phyloP scores from a whole-genome alignment of 345 rosid species.

The Gossypium bickii region DNA sequence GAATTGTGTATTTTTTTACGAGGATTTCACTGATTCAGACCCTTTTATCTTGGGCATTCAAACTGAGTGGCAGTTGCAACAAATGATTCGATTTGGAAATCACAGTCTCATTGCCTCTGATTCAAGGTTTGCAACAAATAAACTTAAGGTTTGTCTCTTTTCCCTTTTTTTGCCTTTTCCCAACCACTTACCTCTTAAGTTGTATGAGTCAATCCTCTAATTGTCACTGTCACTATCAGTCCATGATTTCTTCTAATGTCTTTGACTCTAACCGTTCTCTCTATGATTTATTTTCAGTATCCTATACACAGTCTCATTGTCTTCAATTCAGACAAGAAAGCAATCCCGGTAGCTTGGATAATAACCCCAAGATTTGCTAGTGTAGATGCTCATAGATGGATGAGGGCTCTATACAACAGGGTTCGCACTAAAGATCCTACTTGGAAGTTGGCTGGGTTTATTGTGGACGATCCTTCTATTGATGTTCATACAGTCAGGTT shows the following conservation, averaged over 20 bases:
- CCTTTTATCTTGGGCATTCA: constrained; percentile 86
- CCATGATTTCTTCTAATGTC: constrained; percentile 8
- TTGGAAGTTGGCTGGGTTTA: constrained; percentile 92
- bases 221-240: constrained; percentile 1
- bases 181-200: not conserved
- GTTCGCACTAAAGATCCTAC: constrained; percentile 74
- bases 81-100: constrained; percentile 92
- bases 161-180: not conserved
- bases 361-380: constrained; percentile 61
- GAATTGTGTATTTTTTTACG: constrained; percentile 62
- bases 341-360: constrained; percentile 96
- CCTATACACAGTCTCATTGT: constrained; percentile 83
- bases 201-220: not conserved
- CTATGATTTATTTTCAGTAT: constrained; percentile 46
- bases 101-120: constrained; percentile 78
- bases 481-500: constrained; percentile 74
- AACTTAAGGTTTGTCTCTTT: constrained; percentile 67
- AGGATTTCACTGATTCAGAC: constrained; percentile 66
- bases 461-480: constrained; percentile 82
- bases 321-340: constrained; percentile 88
- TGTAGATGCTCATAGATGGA: constrained; percentile 72
- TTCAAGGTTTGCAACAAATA: constrained; percentile 86
- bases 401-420: constrained; percentile 89
- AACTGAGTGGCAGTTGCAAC: constrained; percentile 98
- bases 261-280: constrained; percentile 28